Evolutionary conservation across 164 flowering plant species (phyloP), one percentile per base, ranked within the genome.

Genomic region (Vitis amurensis): DNA sequence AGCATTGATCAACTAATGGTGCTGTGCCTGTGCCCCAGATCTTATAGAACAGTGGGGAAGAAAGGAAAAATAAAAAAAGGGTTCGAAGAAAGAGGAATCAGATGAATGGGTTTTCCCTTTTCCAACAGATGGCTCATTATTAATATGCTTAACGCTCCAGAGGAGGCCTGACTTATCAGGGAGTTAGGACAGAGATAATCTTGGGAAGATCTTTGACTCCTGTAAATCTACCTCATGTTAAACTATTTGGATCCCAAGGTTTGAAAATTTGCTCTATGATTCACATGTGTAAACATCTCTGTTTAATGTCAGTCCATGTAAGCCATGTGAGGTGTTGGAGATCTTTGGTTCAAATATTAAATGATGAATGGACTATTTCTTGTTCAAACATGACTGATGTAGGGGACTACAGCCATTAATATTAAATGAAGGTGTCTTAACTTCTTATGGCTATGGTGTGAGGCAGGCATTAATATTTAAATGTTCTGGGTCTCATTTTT

Each of bases 261-360:
- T 58, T 68, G 68, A 50, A 59, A 31, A 61, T 66, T 58, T 66
- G 11, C n/a, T 57, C 30, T 7, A 13, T 53, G 60, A 60, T 73
- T 67, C 65, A 69, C 72, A 64, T 65, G 73, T 55, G 71, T 70
- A 69, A 73, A 73, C 73, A 72, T 74, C 74, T 72, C 19, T 56
- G 74, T 23, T 55, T 47, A 77, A 53, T 78, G 78, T 71, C 75
- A 66, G 79, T 64, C 37, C 50, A 19, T 78, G 77, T 67, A 68
- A 72, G 77, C 77, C 85, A 82, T 79, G 85, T 82, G 82, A 62
- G 71, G 60, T 82, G 82, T 74, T 76, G 76, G 78, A 50, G 71
- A 61, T 67, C 55, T 61, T 47, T 7, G 37, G 48, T 12, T 63
- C 74, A 10, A 56, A 76, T 72, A 76, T 72, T 77, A 68, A 79